These are phyloP conservation scores for Penicillium janthinellum DNA, from an alignment of 2,329 filamentous ascomycete species.

Conservation along the genomic window DNA sequence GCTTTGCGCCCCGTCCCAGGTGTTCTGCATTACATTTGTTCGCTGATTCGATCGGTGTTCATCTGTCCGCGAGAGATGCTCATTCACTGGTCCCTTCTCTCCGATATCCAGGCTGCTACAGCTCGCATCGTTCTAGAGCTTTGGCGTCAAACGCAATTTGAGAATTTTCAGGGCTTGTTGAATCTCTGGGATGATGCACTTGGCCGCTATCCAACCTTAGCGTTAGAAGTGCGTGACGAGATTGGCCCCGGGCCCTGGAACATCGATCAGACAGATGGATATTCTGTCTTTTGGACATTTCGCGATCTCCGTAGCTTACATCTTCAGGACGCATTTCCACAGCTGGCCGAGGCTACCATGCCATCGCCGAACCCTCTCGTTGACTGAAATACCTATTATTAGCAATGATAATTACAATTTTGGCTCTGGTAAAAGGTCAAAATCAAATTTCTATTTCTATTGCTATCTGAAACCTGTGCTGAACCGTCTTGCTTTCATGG, in stretches of 20 bases:
- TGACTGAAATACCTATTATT: background rate
- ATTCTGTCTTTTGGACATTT: constrained; percentile 5
- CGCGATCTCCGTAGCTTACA: constrained; percentile 6
- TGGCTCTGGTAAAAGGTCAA: background rate
- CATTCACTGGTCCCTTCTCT: background rate
- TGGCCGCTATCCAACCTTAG: background rate
- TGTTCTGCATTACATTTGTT: background rate
- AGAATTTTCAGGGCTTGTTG: background rate
- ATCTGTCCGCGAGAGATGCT: background rate
- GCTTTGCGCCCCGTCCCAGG: background rate
- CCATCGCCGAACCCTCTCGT: background rate
- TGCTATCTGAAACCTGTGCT: background rate
- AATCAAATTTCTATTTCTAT: background rate
- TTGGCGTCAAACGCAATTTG: background rate
- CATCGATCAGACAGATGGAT: constrained; percentile 4
- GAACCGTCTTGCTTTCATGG: background rate
- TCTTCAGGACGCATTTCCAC: constrained; percentile 1
- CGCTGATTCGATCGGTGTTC: background rate
- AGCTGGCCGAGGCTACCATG: background rate
- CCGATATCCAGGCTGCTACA: background rate
- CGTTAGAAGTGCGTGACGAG: background rate
- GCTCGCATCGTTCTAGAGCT: background rate
- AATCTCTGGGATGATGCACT: background rate
- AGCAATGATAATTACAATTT: background rate
- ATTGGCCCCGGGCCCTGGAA: constrained; percentile 3